A percentile compares a stretch with the other conserved stretches of the same genome.
Evolutionary conservation across 495 filamentous ascomycete species (phyloP).

Genomic region (Acidiella bohemica): DNA sequence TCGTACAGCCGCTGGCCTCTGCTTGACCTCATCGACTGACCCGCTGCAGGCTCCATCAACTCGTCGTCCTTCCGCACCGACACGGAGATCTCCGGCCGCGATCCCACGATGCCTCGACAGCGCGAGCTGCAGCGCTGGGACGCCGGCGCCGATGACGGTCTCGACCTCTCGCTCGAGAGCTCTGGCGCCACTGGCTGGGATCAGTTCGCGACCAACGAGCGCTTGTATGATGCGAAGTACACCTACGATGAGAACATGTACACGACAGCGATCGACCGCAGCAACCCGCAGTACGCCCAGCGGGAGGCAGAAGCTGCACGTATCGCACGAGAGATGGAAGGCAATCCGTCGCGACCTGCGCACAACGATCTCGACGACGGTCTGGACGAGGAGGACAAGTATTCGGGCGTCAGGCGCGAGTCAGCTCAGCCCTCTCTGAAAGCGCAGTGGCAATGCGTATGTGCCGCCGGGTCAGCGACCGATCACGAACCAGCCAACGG

Average conservation of each 20-base stretch:
- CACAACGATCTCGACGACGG: conserved; percentile 56
- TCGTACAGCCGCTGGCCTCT: conserved; percentile 19
- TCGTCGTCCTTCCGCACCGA: conserved; percentile 65
- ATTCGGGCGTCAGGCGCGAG: conserved; percentile 73
- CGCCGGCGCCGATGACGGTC: conserved; percentile 43
- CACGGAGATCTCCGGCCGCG: conserved; percentile 67
- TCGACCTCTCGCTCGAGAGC: conserved; percentile 58
- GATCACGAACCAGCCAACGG: conserved; percentile 56
- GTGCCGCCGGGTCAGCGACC: conserved; percentile 70
- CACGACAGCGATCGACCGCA: conserved; percentile 77
- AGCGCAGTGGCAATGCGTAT: conserved; percentile 64
- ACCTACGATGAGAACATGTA: conserved; percentile 91
- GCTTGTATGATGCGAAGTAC: conserved; percentile 70
- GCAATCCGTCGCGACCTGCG: conserved; percentile 47
- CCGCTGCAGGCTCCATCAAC: conserved; percentile 1
- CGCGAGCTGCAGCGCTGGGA: conserved; percentile 77
- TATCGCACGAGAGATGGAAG: conserved; percentile 84
- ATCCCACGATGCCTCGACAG: conserved; percentile 43
- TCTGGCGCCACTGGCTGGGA: conserved; percentile 51
- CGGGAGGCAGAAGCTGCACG: conserved; percentile 62
- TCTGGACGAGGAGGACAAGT: conserved; percentile 85
- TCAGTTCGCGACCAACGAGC: conserved; percentile 84
- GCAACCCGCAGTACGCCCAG: conserved; percentile 64
- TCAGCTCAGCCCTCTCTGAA: conserved; percentile 50
- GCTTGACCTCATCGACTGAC: neutral